A percentile compares a stretch with the other conserved stretches of the same genome.
Conservation (phyloP, 2,329 filamentous ascomycete species). For the Teratosphaeria gauchensis region DNA sequence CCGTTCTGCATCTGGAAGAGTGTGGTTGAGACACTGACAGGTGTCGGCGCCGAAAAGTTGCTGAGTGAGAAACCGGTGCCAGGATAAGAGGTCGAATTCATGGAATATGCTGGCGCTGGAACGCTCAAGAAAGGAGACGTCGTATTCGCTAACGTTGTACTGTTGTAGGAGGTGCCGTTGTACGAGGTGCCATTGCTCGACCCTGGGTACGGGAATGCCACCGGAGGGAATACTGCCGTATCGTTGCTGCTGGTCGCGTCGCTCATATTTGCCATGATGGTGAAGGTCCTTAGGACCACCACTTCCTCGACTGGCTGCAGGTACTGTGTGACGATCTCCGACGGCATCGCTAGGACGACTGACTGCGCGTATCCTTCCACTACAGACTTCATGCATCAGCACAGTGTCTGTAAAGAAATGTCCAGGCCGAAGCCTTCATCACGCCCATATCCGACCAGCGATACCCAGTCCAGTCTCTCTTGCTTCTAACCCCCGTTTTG, state of each 20-base stretch:
- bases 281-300: conserved; percentile 10
- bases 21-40: neutral
- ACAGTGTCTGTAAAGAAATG: conserved; percentile 5
- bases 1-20: neutral
- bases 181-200: neutral
- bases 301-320: conserved; percentile 13
- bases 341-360: conserved; percentile 12
- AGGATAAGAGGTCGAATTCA: neutral
- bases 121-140: neutral
- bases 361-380: conserved; percentile 5
- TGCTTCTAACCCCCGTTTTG: neutral
- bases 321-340: conserved; percentile 12
- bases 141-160: neutral
- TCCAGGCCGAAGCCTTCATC: neutral
- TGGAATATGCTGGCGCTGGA: neutral
- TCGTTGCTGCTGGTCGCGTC: neutral
- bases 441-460: conserved; percentile 12
- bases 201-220: neutral
- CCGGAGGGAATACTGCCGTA: neutral
- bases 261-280: conserved; percentile 1
- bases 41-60: neutral
- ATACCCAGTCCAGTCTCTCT: conserved; percentile 6
- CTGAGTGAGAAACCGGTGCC: neutral
- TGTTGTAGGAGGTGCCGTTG: conserved; percentile 1
- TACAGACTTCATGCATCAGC: conserved; percentile 9